Base-by-base conservation (phyloP, 2,329 filamentous ascomycete genomes). In the Mycogone perniciosa region DNA sequence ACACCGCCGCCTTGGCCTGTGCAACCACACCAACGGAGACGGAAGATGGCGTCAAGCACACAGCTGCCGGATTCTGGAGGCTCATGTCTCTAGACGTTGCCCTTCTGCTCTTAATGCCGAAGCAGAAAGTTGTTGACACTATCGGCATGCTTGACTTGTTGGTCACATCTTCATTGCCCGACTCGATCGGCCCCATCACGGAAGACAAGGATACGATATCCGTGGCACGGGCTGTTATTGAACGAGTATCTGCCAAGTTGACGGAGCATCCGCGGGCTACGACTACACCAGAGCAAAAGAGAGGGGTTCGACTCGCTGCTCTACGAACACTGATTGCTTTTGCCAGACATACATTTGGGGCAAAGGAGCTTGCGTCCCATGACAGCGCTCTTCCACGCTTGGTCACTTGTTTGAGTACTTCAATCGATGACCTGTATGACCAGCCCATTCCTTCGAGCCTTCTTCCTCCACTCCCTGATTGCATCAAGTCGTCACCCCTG, bases 391-490 rank as follows among this genome's bases (percentile, higher is more conserved):
- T 95, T 11, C 89, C 88, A 1, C 81, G 88, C 3, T 71, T 96
- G 0, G 84, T 95, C 29, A 80, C 82, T 29, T 81, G 86, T 4
- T 64, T 81, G 10, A 73, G 71, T 46, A 70, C 67, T 41, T 81
- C 91, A 46, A 84, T 93, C 52, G 86, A 89, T 56, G 82, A 86
- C 56, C 70, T 96, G 20, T 87, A 90, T 62, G 78, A 86, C 53
- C 67, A 79, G 9, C 62, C 66, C 2, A 64, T 80, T 10, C 70
- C 55, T 51, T 72, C 54, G 56, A 77, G 44, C 67, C 73, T 64
- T 62, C 66, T 67, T 3, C 58, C 62, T 4, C 60, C 59, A 26
- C 50, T 53, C 4, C 48, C 59, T 0, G 50, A 59, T 6, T 31
- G 42, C 1, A 50, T 55, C 8, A 39, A 42, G 10, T 27, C 53